These are phyloP conservation scores for Leccinum pachyderme DNA, from an alignment of 1,284 basidiomycete species.

Conservation along the genomic window DNA sequence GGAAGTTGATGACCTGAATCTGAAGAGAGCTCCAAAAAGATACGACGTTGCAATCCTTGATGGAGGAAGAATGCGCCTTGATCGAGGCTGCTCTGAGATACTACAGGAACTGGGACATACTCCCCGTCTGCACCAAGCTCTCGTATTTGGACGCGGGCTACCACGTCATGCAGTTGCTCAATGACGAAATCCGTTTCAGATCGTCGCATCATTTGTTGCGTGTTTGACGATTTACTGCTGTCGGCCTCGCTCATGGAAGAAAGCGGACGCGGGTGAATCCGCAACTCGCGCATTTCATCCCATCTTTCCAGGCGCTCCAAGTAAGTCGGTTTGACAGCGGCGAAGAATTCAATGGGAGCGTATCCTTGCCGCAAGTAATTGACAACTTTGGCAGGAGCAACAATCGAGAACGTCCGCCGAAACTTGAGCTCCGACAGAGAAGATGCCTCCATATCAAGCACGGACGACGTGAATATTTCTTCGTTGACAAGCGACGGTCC, in stretches of 20 bases:
- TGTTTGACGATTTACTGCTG: slow-evolving; percentile 35
- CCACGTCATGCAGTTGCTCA: slow-evolving; percentile 86
- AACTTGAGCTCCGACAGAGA: slow-evolving; percentile 78
- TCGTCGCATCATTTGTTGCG: slow-evolving; percentile 78
- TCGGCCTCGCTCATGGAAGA: slow-evolving; percentile 33
- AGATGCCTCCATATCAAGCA: slow-evolving; percentile 71
- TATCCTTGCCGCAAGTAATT: slow-evolving; percentile 73
- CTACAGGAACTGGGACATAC: slow-evolving; percentile 82
- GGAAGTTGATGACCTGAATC: slow-evolving; percentile 88
- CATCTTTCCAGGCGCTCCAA: slow-evolving; percentile 86
- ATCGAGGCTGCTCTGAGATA: slow-evolving; percentile 76
- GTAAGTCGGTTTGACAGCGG: slow-evolving; percentile 75
- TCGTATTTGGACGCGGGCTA: slow-evolving; percentile 82
- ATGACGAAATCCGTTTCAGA: slow-evolving; percentile 92
- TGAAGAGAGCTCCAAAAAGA: slow-evolving; percentile 77
- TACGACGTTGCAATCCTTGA: slow-evolving; percentile 88
- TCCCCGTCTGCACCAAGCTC: slow-evolving; percentile 85
- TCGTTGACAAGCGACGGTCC: slow-evolving; percentile 70
- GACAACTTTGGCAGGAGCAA: slow-evolving; percentile 71
- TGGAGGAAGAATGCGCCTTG: slow-evolving; percentile 87
- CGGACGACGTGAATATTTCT: slow-evolving; percentile 77
- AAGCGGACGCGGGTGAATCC: slow-evolving; percentile 37
- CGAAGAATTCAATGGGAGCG: slow-evolving; percentile 87
- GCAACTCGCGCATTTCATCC: slow-evolving; percentile 84
- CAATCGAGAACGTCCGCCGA: slow-evolving; percentile 76